These are phyloP conservation scores for Exophiala lecanii-corni DNA, from an alignment of 2,329 filamentous ascomycete species.

Conservation along the genomic window DNA sequence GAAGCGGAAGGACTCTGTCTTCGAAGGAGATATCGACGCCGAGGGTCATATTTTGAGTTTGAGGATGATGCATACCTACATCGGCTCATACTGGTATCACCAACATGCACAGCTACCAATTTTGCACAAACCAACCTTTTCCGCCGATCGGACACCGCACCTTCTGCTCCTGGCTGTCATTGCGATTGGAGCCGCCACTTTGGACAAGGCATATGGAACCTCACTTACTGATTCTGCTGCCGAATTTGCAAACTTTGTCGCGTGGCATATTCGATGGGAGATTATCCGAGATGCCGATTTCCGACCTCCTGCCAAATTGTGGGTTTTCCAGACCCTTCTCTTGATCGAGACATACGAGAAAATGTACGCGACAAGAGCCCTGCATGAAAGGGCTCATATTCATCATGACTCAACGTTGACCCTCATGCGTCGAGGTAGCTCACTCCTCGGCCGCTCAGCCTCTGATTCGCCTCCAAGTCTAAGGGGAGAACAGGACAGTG, in stretches of 20 bases:
- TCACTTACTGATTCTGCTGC: slow-evolving; percentile 71
- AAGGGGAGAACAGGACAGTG: slow-evolving; percentile 54
- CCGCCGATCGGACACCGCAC: slow-evolving; percentile 78
- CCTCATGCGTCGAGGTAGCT: slow-evolving; percentile 88
- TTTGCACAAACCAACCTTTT: slow-evolving; percentile 89
- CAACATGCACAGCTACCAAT: slow-evolving; percentile 94
- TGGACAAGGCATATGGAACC: slow-evolving; percentile 75
- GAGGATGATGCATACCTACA: slow-evolving; percentile 94
- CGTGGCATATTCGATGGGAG: slow-evolving; percentile 92
- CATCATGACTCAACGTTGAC: slow-evolving; percentile 95
- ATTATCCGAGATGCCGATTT: slow-evolving; percentile 91
- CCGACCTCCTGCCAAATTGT: slow-evolving; percentile 85
- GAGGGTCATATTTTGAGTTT: slow-evolving; percentile 66
- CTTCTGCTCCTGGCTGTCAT: slow-evolving; percentile 83
- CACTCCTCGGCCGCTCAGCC: slow-evolving; percentile 78
- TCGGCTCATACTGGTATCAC: slow-evolving; percentile 88
- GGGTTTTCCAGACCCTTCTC: slow-evolving; percentile 89
- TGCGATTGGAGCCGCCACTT: slow-evolving; percentile 82
- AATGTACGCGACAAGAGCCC: slow-evolving; percentile 86
- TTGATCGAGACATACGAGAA: slow-evolving; percentile 94
- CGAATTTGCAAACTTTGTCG: slow-evolving; percentile 81
- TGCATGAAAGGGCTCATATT: slow-evolving; percentile 93
- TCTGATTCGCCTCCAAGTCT: slow-evolving; percentile 77
- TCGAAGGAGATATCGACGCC: slow-evolving; percentile 70
- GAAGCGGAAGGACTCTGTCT: slow-evolving; percentile 68